phyloP scores from a whole-genome alignment of 805 yeast species.

The Starmerella scarabaei region DNA sequence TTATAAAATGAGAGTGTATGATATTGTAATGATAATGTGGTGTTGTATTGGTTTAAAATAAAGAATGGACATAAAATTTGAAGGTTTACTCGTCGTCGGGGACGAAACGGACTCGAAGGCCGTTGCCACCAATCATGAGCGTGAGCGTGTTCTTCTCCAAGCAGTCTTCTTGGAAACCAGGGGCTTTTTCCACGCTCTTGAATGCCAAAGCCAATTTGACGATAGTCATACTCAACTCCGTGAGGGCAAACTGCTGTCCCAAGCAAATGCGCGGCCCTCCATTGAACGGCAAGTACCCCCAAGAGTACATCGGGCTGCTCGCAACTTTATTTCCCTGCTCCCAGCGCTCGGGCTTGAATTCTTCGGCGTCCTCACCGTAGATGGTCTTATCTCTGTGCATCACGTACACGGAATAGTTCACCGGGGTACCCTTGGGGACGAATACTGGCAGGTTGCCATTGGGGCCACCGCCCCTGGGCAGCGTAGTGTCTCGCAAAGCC shows the following conservation, averaged over 20 bases:
- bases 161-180: slow-evolving; percentile 3
- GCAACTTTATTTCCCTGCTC: slow-evolving; percentile 8
- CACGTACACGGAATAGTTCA: slow-evolving; percentile 30
- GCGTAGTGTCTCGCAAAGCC: slow-evolving; percentile 32
- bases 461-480: slow-evolving; percentile 41
- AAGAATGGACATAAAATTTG: not conserved
- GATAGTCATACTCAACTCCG: slow-evolving; percentile 34
- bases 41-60: too few species aligned
- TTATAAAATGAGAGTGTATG: not conserved
- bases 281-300: slow-evolving; percentile 37
- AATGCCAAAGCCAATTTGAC: slow-evolving; percentile 30
- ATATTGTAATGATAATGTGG: not conserved
- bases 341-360: slow-evolving; percentile 40
- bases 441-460: slow-evolving; percentile 29
- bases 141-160: slow-evolving; percentile 7
- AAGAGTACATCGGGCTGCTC: slow-evolving; percentile 27
- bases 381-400: slow-evolving; percentile 30
- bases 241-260: slow-evolving; percentile 41
- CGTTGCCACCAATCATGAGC: slow-evolving; percentile 8
- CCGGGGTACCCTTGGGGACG: slow-evolving; percentile 31
- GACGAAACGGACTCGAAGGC: slow-evolving; percentile 7
- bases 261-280: slow-evolving; percentile 41
- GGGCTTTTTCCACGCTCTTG: slow-evolving; percentile 7
- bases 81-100: not conserved
- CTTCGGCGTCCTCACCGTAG: slow-evolving; percentile 33